Percentiles rank a stretch among this genome's conserved stretches.
These are phyloP conservation scores for Aspergillus melleus DNA, from an alignment of 2,329 filamentous ascomycete genomes.

Conservation along the genomic window DNA sequence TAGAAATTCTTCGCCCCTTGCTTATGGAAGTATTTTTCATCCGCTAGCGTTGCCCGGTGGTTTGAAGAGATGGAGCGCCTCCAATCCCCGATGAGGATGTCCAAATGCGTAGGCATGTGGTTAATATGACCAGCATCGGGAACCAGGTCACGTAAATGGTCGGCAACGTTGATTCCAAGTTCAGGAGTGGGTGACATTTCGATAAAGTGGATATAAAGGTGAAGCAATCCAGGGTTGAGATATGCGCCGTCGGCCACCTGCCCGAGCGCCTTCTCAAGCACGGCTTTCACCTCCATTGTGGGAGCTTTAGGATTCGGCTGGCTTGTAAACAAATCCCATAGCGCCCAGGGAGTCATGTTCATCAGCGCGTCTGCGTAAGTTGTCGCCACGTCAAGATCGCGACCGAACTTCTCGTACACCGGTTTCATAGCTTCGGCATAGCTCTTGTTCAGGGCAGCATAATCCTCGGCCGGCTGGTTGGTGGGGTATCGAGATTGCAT, in stretches of 20 bases:
- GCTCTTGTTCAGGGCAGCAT: constrained; percentile 52
- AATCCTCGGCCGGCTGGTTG: constrained; percentile 48
- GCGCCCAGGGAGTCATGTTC: constrained; percentile 63
- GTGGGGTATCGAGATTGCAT: constrained; percentile 61
- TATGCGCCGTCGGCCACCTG: constrained; percentile 48
- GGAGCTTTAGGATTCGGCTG: constrained; percentile 54
- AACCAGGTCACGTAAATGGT: constrained; percentile 68
- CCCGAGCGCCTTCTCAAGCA: constrained; percentile 59
- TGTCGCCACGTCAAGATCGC: constrained; percentile 61
- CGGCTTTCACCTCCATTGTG: constrained; percentile 56
- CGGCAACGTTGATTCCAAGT: constrained; percentile 58
- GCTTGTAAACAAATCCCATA: constrained; percentile 62
- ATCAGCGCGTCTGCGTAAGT: constrained; percentile 65
- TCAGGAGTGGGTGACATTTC: constrained; percentile 71
- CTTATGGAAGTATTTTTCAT: constrained; percentile 62
- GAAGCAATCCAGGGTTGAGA: constrained; percentile 67
- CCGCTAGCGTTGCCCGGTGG: constrained; percentile 61
- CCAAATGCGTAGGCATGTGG: constrained; percentile 75
- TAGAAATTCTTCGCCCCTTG: constrained; percentile 68
- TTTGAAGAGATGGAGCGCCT: constrained; percentile 65
- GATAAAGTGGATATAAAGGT: constrained; percentile 74
- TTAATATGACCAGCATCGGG: constrained; percentile 68
- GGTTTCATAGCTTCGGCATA: constrained; percentile 63
- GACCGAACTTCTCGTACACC: constrained; percentile 52
- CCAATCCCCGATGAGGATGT: constrained; percentile 71